Evolutionary conservation across 495 filamentous ascomycete genomes (phyloP), one percentile per base, ranked within the genome.

Genomic region (Podospora tetraspora): DNA sequence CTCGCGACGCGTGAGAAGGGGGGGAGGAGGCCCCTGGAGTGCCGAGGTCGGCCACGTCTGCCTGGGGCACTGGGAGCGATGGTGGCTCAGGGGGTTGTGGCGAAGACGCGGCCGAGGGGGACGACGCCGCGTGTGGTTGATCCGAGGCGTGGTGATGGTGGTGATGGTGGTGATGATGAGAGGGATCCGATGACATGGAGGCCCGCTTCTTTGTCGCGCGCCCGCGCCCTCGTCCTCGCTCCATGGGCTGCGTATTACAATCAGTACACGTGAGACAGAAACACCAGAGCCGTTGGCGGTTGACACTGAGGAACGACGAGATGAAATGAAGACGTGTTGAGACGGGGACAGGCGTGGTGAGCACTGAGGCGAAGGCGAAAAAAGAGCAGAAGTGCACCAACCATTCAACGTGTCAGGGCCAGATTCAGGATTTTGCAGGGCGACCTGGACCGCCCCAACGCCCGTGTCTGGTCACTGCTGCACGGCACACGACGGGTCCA

Each of bases 321-420:
- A n/a, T 69, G n/a, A 32, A 62, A n/a, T 32, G 22, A 29, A 32
- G 30, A 23, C 52, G 12, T 68, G 62, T 57, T 21, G 22, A 60
- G 58, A 24, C 32, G 56, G 12, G 57, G 43, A 65, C 24, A 30
- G 59, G 37, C 57, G 61, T 61, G 63, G 37, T 69, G 60, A 52
- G 67, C 59, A 59, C 11, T 24, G 25, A 24, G 57, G 66, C 62
- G 76, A 74, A 72, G 72, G 75, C 75, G 75, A 76, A 75, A 76
- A 76, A 76, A 73, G 69, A 52, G 43, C 68, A 63, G 69, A 68
- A 34, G 68, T 67, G 74, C 75, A 77, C 73, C 74, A 77, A 74
- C 65, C 68, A 69, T 70, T 67, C 69, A 74, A 71, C 75, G 75
- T 77, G 75, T 77, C 75, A 77, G 72, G 75, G 75, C 73, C 68